A percentile compares a stretch with the other conserved stretches of the same genome.
phyloP scores from a whole-genome alignment of 352 stramenopile species.

The Phytophthora rubi region DNA sequence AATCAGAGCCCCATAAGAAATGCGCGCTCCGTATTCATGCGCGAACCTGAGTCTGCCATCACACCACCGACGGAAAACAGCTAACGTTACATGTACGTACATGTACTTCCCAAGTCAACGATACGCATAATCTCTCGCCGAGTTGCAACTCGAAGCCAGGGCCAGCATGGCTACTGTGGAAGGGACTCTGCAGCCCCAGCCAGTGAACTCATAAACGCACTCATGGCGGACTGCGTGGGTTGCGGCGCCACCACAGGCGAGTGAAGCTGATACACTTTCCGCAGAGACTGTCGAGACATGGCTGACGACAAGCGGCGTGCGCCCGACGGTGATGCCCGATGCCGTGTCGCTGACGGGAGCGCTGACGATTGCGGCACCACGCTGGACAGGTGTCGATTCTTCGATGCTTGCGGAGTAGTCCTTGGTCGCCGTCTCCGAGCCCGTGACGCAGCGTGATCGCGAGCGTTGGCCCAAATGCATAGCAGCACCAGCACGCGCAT shows the following conservation, averaged over 20 bases:
- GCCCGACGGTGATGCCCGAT: conserved; percentile 7
- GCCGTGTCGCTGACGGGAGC: conserved; percentile 1
- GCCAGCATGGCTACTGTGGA: neutral
- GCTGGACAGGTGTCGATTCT: conserved; percentile 17
- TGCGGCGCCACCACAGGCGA: conserved; percentile 12
- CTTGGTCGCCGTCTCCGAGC: conserved; percentile 4
- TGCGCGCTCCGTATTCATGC: no score
- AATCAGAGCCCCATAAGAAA: no score
- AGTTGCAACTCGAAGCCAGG: no score
- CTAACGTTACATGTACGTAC: no score
- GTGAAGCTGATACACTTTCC: conserved; percentile 15
- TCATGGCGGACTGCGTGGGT: conserved; percentile 9
- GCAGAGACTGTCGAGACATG: conserved; percentile 9
- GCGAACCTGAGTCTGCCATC: no score
- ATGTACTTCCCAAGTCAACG: no score
- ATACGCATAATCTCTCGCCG: no score
- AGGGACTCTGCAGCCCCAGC: conserved; percentile 5
- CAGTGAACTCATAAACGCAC: conserved; percentile 7
- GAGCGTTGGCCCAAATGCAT: conserved; percentile 27
- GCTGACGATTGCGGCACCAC: conserved; percentile 13
- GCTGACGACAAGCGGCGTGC: conserved; percentile 5
- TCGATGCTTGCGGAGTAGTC: conserved; percentile 10
- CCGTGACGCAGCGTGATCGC: conserved; percentile 17
- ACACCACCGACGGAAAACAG: no score
- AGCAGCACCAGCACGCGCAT: conserved; percentile 28